Base-by-base conservation (phyloP, 164 flowering plant species). In the Annona squamosa region DNA sequence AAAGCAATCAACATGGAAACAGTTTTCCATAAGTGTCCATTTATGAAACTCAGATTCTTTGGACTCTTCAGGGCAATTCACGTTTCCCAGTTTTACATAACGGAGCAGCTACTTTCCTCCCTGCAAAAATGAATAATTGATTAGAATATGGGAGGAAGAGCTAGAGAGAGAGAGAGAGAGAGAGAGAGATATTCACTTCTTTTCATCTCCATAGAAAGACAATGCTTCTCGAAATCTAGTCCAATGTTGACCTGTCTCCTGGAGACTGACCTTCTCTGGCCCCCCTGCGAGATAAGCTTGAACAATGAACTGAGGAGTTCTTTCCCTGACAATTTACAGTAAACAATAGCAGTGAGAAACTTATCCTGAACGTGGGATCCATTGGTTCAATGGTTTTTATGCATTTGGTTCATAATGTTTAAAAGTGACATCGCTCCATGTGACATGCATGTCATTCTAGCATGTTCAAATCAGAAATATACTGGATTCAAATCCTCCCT, bases 211-310 rank as follows among this genome's bases (percentile, higher is more conserved):
- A 69, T 89, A 91, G 56, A 66, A 72, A 77, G 85, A 77, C 70
- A 90, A 47, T 6, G 89, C 89, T 76, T 89, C 85, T 82, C 88
- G 85, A 80, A 90, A 94, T 70, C 88, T 92, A 47, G 79, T 79
- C 95, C 90, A 89, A 3, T 81, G 72, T 1, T 89, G 89, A 47
- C 92, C 85, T 0, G 88, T 78, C 69, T 88, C 90, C 71, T 87
- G 84, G 75, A 76, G 79, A 79, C 81, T 88, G n/a, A 91, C 97
- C 71, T 85, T 88, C 78, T 89, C 79, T 19, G 98, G 98, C 12
- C 97, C 94, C 12, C 73, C 80, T 16, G 72, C 80, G 41, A 92
- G 77, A 79, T 91, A 92, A 67, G 98, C 98, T 81, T 88, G 92
- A 71, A 90, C 88, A 12, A 92, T 77, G 81, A 92, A 94, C 77